Evolutionary conservation across 345 rosid species (phyloP).

Genomic region (Lumnitzera littorea): DNA sequence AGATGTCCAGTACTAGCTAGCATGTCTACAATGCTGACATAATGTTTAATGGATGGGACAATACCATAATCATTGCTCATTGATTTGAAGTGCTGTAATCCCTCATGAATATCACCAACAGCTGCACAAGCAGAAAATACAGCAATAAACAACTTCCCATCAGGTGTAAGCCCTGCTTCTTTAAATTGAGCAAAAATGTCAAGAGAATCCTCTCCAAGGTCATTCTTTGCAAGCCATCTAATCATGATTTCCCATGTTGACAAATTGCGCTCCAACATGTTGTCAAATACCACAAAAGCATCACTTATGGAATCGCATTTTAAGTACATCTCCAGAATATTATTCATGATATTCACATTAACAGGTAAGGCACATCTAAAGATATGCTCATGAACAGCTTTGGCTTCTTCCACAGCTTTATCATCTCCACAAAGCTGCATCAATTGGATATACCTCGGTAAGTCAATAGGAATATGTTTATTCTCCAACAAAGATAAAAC

Average conservation of each 20-base stretch:
- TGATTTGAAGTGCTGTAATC: slow-evolving; percentile 65
- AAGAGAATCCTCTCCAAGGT: slow-evolving; percentile 72
- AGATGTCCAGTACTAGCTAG: slow-evolving; percentile 56
- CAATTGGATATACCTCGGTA: slow-evolving; percentile 32
- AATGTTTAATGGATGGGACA: slow-evolving; percentile 56
- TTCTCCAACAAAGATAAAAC: slow-evolving; percentile 34
- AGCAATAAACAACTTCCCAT: slow-evolving; percentile 41
- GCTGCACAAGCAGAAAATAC: slow-evolving; percentile 58
- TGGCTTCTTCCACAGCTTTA: slow-evolving; percentile 56
- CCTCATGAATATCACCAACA: slow-evolving; percentile 64
- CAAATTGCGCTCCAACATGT: slow-evolving; percentile 44
- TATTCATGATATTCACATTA: slow-evolving; percentile 31
- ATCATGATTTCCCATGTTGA: slow-evolving; percentile 61
- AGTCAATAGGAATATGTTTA: slow-evolving; percentile 36
- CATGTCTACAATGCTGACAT: slow-evolving; percentile 57
- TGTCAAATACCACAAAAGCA: slow-evolving; percentile 42
- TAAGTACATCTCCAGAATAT: slow-evolving; percentile 59
- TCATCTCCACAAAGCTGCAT: slow-evolving; percentile 56
- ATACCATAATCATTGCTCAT: slow-evolving; percentile 57
- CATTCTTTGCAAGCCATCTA: slow-evolving; percentile 64
- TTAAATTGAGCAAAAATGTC: slow-evolving; percentile 64
- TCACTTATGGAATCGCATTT: slow-evolving; percentile 47
- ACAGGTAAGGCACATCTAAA: slow-evolving; percentile 23
- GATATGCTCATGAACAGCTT: slow-evolving; percentile 41
- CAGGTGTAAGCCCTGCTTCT: slow-evolving; percentile 49